Conservation (phyloP, 1,284 basidiomycete genomes). For the Macrocybe sp. region DNA sequence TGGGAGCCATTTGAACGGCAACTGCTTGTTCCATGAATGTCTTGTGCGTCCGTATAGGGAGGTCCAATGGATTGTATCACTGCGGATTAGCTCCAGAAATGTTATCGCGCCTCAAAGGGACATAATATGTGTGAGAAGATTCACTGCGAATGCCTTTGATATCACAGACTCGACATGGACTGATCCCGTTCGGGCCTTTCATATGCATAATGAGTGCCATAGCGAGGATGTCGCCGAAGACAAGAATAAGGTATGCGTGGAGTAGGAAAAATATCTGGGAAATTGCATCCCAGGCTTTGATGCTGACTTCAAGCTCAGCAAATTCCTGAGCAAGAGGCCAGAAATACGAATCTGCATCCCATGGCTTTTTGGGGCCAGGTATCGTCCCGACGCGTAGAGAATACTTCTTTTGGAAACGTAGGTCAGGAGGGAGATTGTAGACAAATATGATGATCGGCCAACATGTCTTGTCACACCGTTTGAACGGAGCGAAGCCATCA, state of each 20-base stretch:
- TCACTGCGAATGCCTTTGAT: background rate
- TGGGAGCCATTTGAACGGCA: background rate
- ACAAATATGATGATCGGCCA: conserved; percentile 24
- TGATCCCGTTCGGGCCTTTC: conserved; percentile 37
- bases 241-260: conserved; percentile 22
- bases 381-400: conserved; percentile 28
- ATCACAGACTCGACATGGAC: conserved; percentile 36
- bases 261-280: background rate
- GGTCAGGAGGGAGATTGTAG: conserved; percentile 26
- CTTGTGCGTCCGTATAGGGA: background rate
- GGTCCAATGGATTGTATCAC: background rate
- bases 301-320: background rate
- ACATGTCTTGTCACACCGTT: conserved; percentile 13
- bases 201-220: conserved; percentile 35
- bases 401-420: conserved; percentile 19
- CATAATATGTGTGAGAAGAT: background rate
- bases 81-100: too few species aligned
- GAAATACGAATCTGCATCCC: background rate
- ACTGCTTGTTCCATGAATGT: background rate
- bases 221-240: conserved; percentile 39
- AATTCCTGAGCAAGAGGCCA: background rate
- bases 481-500: conserved; percentile 26
- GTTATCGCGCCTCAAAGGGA: background rate
- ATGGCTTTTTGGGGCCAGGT: conserved; percentile 23
- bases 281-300: background rate